Evolutionary conservation across 2,329 filamentous ascomycete genomes (phyloP), one percentile per base, ranked within the genome.

Genomic region (Tolypocladium album): DNA sequence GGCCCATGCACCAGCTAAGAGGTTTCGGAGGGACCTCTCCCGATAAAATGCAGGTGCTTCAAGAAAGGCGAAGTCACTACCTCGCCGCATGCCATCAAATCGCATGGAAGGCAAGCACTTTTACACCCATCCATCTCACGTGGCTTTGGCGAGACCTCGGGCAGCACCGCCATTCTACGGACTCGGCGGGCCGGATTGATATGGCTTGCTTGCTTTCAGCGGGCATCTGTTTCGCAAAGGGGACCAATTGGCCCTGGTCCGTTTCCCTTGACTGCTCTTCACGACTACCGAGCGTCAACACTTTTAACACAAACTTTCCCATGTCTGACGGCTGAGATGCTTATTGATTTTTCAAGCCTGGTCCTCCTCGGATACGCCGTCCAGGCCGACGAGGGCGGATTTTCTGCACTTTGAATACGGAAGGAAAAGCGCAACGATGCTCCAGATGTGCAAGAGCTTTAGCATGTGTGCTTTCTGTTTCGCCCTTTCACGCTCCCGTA

Each of bases 331-430:
- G 31, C 50, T 38, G 31, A 55, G 31, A 38, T 55, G 50, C 31
- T 36, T 7, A 36, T 55, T 20, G 50, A 38, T 55, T 55, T n/a
- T 38, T 55, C 31, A 55, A 22, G 50, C 50, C 50, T 38, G 50
- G 13, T 31, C 50, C 20, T 36, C 20, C 50, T 55, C 55, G 55
- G 20, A 56, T 31, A 34, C 40, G 39, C 17, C 17, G 55, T 20
- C n/a, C 43, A n/a, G 31, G 45, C 42, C 39, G 55, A 55, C 31
- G 31, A 38, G 31, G 31, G n/a, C 31, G 31, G 50, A 20, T 20
- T n/a, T 45, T 40, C 2, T 39, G 57, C 50, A 60, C 56, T 55
- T 58, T 63, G 57, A 61, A 63, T 60, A 61, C 22, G 60, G 50
- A 59, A 36, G 56, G 40, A 61, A 58, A 40, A 40, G 36, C 31